Percentiles rank a stretch among this genome's conserved stretches.
Conservation (phyloP, 768 basidiomycete species). For the Baorangia bicolor region DNA sequence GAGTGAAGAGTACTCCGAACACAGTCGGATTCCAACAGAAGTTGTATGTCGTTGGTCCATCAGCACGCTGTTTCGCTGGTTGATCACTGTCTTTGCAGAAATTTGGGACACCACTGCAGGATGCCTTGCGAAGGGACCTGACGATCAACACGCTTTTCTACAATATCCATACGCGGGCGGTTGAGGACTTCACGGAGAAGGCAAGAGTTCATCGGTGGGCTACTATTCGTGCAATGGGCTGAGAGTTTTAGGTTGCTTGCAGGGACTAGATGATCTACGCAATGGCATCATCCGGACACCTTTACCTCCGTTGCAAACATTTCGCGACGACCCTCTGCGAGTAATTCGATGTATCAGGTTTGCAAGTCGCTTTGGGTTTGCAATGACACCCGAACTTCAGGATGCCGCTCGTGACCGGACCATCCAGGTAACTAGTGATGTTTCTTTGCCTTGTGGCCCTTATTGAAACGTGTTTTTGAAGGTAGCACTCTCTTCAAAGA, state of each 20-base stretch:
- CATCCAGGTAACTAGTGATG: conserved; percentile 53
- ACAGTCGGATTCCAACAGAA: conserved; percentile 85
- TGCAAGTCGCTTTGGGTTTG: conserved; percentile 86
- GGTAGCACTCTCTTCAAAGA: conserved; percentile 73
- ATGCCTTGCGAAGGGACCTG: conserved; percentile 86
- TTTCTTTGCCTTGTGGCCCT: not conserved
- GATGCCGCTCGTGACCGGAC: conserved; percentile 57
- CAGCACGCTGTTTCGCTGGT: not conserved
- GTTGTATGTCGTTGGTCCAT: conserved; percentile 54
- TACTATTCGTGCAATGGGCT: conserved; percentile 1
- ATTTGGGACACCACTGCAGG: conserved; percentile 90
- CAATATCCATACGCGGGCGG: conserved; percentile 80
- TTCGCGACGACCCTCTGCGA: conserved; percentile 90
- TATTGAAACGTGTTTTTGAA: conserved; percentile 18
- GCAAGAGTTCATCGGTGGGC: conserved; percentile 35
- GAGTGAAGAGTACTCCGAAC: conserved; percentile 85
- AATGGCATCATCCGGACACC: conserved; percentile 85
- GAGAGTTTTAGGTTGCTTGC: conserved; percentile 5
- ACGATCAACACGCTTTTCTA: conserved; percentile 98
- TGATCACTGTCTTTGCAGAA: conserved; percentile 44
- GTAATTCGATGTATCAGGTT: conserved; percentile 91
- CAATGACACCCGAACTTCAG: conserved; percentile 65
- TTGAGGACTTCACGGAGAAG: conserved; percentile 87
- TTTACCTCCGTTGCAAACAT: conserved; percentile 81
- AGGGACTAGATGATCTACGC: conserved; percentile 86